Base-by-base conservation (phyloP, 108 stramenopile species). In the Skeletonema tropicum region DNA sequence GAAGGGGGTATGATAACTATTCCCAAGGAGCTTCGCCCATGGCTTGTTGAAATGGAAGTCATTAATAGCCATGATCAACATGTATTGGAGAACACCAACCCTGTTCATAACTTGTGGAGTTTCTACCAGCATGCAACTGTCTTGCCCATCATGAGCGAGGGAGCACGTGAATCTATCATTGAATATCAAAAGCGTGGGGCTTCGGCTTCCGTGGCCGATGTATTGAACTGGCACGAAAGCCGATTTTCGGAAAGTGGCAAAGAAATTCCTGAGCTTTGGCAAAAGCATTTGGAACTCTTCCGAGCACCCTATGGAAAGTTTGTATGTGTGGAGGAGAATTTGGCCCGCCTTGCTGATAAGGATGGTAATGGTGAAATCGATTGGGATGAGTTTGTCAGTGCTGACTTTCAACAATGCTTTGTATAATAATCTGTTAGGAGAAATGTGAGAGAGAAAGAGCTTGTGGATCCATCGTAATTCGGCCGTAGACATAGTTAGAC, bases 31-130 rank as follows among this genome's bases (percentile, higher is more conserved):
- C 57, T 69, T 59, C 68, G 68, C 7, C 68, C 68, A 21, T 23
- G 14, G 5, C 45, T 69, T 26, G 68, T 69, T 26, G 68, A 69
- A 1, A 58, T 69, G 57, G 68, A 69, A 32, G 68, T 69, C 11
- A 69, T 69, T 49, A 69, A 69, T 69, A 58, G 55, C 12, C 68
- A 69, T 25, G 68, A 69, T 59, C 68, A 69, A n/a, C 68, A 69
- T 57, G 68, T 69, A 25, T 32, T 69, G 55, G 68, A 69, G 32
- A 69, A 69, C 57, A 23, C 42, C 21, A 60, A 48, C 58, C 57
- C 68, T 3, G 68, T 69, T 15, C 57, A 58, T 3, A 69, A 69
- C 58, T 23, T 69, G 19, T 69, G 68, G 68, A 69, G 58, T 29
- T 69, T 69, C 57, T 69, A 69, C 57, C 57, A 69, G 19, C 68